phyloP scores from a whole-genome alignment of 768 basidiomycete species.

The Pleurotus cornucopiae region DNA sequence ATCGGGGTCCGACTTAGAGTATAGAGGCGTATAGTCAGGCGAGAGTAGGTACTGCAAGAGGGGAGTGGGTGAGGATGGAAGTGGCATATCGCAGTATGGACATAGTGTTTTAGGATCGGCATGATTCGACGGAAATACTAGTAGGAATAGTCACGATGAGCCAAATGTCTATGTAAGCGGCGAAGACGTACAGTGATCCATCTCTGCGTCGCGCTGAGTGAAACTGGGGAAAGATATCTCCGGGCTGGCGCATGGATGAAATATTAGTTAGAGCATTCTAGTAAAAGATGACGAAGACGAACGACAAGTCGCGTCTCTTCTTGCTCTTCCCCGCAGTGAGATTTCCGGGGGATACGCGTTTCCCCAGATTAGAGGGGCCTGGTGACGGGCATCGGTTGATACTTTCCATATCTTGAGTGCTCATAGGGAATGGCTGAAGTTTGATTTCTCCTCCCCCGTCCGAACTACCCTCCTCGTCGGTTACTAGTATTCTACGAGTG shows the following conservation, averaged over 20 bases:
- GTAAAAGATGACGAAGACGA: neutral
- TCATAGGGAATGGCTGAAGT: slow-evolving; percentile 45
- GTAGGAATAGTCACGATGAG: neutral
- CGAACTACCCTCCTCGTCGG: slow-evolving; percentile 3
- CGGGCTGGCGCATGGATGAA: neutral
- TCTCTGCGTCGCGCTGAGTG: neutral
- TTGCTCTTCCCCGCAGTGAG: neutral
- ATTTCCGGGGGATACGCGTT: slow-evolving; percentile 9
- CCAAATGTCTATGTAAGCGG: neutral
- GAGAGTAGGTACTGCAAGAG: slow-evolving; percentile 51
- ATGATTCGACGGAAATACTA: slow-evolving; percentile 48
- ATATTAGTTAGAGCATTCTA: neutral
- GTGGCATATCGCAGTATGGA: slow-evolving; percentile 73
- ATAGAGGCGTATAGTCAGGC: slow-evolving; percentile 35
- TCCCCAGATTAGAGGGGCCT: slow-evolving; percentile 5
- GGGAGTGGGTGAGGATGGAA: slow-evolving; percentile 62
- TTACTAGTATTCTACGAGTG: neutral
- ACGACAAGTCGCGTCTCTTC: slow-evolving; percentile 1
- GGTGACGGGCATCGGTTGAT: slow-evolving; percentile 26
- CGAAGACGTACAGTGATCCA: neutral
- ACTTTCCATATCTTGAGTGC: slow-evolving; percentile 35
- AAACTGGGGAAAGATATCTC: neutral
- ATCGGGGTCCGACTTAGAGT: slow-evolving; percentile 51
- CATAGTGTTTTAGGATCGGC: slow-evolving; percentile 69
- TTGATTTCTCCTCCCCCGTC: slow-evolving; percentile 5